Percentiles rank a stretch among this genome's conserved stretches.
These are phyloP conservation scores for Neurospora tetrasperma DNA, from an alignment of 495 filamentous ascomycete genomes.

Conservation along the genomic window DNA sequence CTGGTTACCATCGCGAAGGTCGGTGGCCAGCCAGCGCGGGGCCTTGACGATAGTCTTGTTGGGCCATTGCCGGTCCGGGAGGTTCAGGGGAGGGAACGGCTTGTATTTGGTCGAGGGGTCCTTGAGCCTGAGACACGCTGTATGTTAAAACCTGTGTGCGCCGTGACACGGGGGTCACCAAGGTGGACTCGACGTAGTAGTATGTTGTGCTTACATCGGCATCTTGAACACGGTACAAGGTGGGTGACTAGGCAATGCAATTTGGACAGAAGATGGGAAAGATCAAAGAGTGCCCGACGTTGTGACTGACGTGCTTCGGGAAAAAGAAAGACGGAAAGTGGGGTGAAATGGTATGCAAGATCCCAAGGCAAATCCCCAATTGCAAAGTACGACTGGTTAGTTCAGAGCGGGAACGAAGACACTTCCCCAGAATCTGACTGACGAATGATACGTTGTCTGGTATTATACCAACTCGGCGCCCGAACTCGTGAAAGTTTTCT, in stretches of 20 bases:
- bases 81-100: conserved; percentile 58
- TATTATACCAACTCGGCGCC: background rate
- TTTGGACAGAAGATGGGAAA: background rate
- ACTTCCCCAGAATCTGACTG: background rate
- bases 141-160: conserved; percentile 9
- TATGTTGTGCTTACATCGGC: conserved; percentile 25
- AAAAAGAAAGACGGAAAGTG: conserved; percentile 5
- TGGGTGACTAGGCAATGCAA: conserved; percentile 3
- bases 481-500: background rate
- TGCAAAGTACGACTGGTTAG: background rate
- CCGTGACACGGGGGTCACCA: conserved; percentile 9
- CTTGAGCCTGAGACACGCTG: conserved; percentile 58
- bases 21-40: conserved; percentile 78
- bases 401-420: background rate
- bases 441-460: background rate
- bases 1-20: conserved; percentile 83
- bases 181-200: background rate
- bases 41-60: conserved; percentile 65
- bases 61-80: conserved; percentile 90
- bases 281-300: background rate
- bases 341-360: background rate
- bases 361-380: background rate
- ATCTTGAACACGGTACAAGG: conserved; percentile 12
- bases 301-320: background rate
- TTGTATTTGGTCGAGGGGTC: conserved; percentile 91